Conservation (phyloP, 495 filamentous ascomycete genomes). For the Penicillium longicatenatum region DNA sequence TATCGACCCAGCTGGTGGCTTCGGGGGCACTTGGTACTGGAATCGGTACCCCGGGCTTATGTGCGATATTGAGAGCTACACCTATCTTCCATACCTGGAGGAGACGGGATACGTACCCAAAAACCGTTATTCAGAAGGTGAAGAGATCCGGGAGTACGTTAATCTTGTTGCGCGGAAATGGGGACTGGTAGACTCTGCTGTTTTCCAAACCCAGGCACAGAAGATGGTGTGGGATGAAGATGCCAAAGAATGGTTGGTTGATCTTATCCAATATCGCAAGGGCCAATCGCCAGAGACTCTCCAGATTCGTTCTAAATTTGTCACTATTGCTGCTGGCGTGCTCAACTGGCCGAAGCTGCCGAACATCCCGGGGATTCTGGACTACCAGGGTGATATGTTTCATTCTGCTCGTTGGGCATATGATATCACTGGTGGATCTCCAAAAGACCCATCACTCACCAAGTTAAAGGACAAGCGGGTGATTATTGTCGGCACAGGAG, state of each 20-base stretch:
- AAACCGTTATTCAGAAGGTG: conserved; percentile 28
- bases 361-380: conserved; percentile 14
- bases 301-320: conserved; percentile 16
- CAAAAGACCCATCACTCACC: conserved; percentile 40
- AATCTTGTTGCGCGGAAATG: conserved; percentile 37
- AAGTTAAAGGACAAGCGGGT: conserved; percentile 45
- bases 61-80: conserved; percentile 36
- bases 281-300: not conserved
- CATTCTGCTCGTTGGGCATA: conserved; percentile 50
- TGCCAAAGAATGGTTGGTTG: not conserved
- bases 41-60: conserved; percentile 40
- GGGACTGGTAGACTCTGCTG: conserved; percentile 43
- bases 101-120: conserved; percentile 59
- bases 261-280: not conserved
- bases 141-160: conserved; percentile 29
- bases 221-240: conserved; percentile 12
- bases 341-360: conserved; percentile 31
- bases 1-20: conserved; percentile 40
- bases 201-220: conserved; percentile 37
- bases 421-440: conserved; percentile 52
- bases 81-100: conserved; percentile 57
- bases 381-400: conserved; percentile 32
- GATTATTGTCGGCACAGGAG: conserved; percentile 51
- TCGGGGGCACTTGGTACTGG: conserved; percentile 58
- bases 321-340: conserved; percentile 21